A percentile compares a stretch with the other conserved stretches of the same genome.
Conservation (phyloP, 805 yeast species). For the Suhomyces vadensis region DNA sequence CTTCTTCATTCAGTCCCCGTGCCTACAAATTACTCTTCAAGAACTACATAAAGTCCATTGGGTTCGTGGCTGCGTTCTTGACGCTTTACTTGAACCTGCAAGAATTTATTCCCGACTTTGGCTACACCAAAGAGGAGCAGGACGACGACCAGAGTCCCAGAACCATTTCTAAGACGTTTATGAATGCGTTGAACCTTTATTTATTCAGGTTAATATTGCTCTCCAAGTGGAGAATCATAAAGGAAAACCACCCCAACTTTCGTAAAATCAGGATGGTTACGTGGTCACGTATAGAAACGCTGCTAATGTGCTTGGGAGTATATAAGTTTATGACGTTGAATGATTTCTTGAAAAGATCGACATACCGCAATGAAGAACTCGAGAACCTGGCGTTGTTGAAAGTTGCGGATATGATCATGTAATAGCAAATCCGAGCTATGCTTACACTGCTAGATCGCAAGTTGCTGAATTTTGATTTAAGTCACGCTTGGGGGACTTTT, state of each 20-base stretch:
- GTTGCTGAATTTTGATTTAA: no score
- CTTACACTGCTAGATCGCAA: no score
- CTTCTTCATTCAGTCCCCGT: slow-evolving; percentile 10
- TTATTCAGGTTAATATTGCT: slow-evolving; percentile 35
- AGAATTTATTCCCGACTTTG: slow-evolving; percentile 22
- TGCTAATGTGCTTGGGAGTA: slow-evolving; percentile 35
- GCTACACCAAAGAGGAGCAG: slow-evolving; percentile 9
- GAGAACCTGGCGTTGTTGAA: slow-evolving; percentile 15
- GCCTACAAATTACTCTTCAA: slow-evolving; percentile 31
- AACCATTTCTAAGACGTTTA: slow-evolving; percentile 23
- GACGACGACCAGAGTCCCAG: neutral
- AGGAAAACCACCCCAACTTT: slow-evolving; percentile 40
- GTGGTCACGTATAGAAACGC: slow-evolving; percentile 36
- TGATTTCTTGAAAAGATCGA: slow-evolving; percentile 25
- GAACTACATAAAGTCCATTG: slow-evolving; percentile 35
- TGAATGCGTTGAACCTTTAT: slow-evolving; percentile 33
- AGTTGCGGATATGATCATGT: slow-evolving; percentile 12
- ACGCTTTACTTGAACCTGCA: slow-evolving; percentile 26
- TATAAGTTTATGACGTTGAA: slow-evolving; percentile 41
- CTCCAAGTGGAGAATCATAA: slow-evolving; percentile 43
- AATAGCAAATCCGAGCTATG: neutral
- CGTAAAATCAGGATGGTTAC: slow-evolving; percentile 22
- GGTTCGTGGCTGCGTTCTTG: slow-evolving; percentile 33
- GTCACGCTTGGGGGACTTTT: no score
- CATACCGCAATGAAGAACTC: slow-evolving; percentile 13